Conservation (phyloP, 2,329 filamentous ascomycete species). For the Colletotrichum musicola region DNA sequence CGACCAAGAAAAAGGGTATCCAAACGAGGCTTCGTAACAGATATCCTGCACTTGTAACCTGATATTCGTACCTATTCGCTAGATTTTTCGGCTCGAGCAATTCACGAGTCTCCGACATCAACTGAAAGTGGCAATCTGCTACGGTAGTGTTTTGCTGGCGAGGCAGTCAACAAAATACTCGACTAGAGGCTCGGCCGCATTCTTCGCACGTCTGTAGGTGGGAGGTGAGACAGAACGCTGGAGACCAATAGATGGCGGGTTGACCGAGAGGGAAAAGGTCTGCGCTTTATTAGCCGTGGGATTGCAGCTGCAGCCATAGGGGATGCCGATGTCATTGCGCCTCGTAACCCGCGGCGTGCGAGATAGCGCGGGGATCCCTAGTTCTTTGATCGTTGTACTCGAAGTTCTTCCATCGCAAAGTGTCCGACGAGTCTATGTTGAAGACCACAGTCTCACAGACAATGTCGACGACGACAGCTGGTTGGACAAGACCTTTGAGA, state of each 20-base stretch:
- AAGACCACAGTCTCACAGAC: neutral
- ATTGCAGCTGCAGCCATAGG: slow-evolving; percentile 19
- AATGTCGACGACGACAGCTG: no score
- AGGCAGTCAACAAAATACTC: no score
- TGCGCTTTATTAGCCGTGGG: slow-evolving; percentile 8
- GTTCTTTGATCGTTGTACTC: neutral
- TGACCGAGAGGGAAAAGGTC: neutral
- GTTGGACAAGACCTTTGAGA: neutral
- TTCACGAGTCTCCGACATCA: no score
- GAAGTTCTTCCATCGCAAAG: neutral
- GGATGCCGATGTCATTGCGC: neutral
- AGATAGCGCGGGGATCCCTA: slow-evolving; percentile 7
- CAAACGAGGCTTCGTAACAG: no score
- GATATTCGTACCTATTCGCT: no score
- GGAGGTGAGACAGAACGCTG: neutral
- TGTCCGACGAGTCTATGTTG: neutral
- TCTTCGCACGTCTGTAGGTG: neutral
- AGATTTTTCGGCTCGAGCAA: no score
- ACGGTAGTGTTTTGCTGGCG: no score
- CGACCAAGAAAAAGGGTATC: no score
- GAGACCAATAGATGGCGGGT: neutral
- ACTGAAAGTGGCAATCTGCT: no score
- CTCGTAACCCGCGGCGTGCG: slow-evolving; percentile 9
- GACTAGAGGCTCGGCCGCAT: slow-evolving; percentile 1
- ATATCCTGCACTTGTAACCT: no score